These are phyloP conservation scores for Malus hybrid DNA, from an alignment of 331 rosid genomes.

Conservation along the genomic window DNA sequence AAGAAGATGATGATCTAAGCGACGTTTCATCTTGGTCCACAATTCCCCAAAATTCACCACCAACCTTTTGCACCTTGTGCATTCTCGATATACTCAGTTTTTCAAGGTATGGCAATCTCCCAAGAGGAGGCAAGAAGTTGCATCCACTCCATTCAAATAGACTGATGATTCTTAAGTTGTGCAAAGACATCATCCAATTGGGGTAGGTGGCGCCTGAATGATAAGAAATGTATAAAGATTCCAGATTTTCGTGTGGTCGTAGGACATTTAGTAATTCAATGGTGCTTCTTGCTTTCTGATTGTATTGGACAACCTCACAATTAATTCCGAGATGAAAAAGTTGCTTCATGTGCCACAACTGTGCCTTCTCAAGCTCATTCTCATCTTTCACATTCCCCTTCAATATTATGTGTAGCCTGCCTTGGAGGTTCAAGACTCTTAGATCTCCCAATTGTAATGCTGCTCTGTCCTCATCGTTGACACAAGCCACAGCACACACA, in stretches of 20 bases:
- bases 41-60: neutral
- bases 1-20: too few relatives aligned
- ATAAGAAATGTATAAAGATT: neutral
- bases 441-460: neutral
- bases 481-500: neutral
- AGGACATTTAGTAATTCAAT: neutral
- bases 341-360: neutral
- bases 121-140: neutral
- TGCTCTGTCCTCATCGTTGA: neutral
- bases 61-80: too few relatives aligned
- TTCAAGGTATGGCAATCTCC: neutral
- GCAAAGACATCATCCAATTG: neutral
- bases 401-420: neutral
- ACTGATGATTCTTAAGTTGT: neutral
- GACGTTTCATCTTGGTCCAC: too few relatives aligned
- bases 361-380: neutral
- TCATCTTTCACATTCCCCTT: neutral
- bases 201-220: neutral
- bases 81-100: too few relatives aligned
- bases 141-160: neutral
- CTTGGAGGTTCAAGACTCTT: too few relatives aligned
- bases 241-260: neutral
- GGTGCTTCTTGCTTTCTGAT: too few relatives aligned
- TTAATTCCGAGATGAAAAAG: neutral
- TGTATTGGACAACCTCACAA: fast-evolving